Percentiles rank a stretch among this genome's conserved stretches.
phyloP scores from a whole-genome alignment of 225 moss, liverwort and hornwort genomes.

The Bryoerythrophyllum caledonicum region DNA sequence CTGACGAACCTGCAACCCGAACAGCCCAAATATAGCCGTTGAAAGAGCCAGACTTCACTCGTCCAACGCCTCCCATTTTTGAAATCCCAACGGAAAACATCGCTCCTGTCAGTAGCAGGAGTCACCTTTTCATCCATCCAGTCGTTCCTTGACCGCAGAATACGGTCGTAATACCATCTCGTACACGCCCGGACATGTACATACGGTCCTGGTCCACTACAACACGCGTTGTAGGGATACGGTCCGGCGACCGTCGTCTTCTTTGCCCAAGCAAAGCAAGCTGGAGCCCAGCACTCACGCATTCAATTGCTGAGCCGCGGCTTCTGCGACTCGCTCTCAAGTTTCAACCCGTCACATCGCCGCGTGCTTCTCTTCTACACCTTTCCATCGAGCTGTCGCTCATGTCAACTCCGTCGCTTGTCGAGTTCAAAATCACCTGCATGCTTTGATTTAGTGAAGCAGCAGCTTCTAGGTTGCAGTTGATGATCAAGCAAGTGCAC shows the following conservation, averaged over 20 bases:
- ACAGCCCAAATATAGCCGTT: conserved; percentile 1
- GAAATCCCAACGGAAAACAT: conserved; percentile 23
- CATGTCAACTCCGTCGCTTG: neutral
- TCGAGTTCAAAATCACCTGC: neutral
- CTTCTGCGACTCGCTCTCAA: neutral
- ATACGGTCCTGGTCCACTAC: neutral
- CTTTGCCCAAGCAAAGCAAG: neutral
- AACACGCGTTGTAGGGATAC: neutral
- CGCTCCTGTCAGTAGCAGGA: neutral
- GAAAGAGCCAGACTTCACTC: neutral
- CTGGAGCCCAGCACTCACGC: neutral
- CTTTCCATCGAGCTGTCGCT: neutral
- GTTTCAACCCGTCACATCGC: neutral
- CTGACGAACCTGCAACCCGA: neutral
- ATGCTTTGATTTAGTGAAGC: too few species aligned
- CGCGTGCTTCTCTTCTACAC: neutral
- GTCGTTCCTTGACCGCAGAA: neutral
- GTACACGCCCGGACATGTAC: neutral
- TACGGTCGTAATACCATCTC: neutral
- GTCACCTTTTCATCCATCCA: neutral
- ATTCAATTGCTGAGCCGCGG: conserved; percentile 29
- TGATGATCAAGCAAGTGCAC: neutral
- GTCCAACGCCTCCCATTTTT: neutral
- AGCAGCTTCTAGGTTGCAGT: neutral
- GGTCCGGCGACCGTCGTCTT: conserved; percentile 1